Percentiles rank a stretch among this genome's conserved stretches.
phyloP scores from a whole-genome alignment of 2,329 filamentous ascomycete species.

The Alternaria solani region DNA sequence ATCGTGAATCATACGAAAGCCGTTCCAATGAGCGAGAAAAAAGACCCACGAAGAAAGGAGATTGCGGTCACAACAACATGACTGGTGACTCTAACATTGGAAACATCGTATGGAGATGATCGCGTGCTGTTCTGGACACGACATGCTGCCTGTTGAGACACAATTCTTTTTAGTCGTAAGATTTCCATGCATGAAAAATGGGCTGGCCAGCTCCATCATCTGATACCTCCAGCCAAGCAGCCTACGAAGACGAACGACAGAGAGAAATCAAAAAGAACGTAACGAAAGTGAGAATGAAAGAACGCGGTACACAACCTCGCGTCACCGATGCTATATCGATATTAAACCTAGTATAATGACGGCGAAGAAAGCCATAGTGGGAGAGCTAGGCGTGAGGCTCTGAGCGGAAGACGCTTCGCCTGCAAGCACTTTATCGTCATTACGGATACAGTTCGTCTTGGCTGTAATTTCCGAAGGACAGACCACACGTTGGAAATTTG shows the following conservation, averaged over 20 bases:
- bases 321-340: constrained; percentile 38
- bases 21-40: constrained; percentile 6
- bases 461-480: constrained; percentile 47
- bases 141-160: constrained; percentile 20
- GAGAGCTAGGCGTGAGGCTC: constrained; percentile 21
- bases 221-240: constrained; percentile 26
- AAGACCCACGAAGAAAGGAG: not conserved
- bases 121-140: constrained; percentile 10
- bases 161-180: constrained; percentile 35
- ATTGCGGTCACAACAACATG: constrained; percentile 5
- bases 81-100: constrained; percentile 17
- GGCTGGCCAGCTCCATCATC: constrained; percentile 30
- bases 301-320: constrained; percentile 28
- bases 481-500: constrained; percentile 47
- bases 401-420: constrained; percentile 24
- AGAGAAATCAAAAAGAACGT: constrained; percentile 26
- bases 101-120: constrained; percentile 16
- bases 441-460: constrained; percentile 44
- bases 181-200: constrained; percentile 46
- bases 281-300: constrained; percentile 28
- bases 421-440: constrained; percentile 41
- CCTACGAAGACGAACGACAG: constrained; percentile 10
- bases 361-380: constrained; percentile 24
- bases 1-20: constrained; percentile 13
- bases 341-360: constrained; percentile 30